Percentiles rank a stretch among this genome's conserved stretches.
Evolutionary conservation across 768 basidiomycete genomes (phyloP).

Genomic region (Termitomyces eurrhizus): DNA sequence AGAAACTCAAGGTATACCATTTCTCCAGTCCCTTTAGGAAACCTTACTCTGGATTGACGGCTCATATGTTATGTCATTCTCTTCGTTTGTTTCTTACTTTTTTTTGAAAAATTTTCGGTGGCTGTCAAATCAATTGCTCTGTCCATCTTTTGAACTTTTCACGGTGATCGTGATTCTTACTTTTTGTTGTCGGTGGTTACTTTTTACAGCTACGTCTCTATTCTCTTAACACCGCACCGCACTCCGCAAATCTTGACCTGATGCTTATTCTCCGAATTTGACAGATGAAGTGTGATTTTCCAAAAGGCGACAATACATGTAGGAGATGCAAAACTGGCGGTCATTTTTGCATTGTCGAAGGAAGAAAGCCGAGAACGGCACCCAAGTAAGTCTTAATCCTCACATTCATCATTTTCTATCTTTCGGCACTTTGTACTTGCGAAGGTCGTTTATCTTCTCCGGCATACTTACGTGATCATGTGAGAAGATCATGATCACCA

Average conservation of each 20-base stretch:
- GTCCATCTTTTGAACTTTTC: constrained; percentile 14
- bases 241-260: not conserved
- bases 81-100: not conserved
- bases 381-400: constrained; percentile 65
- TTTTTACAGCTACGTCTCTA: not conserved
- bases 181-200: constrained; percentile 11
- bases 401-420: constrained; percentile 17
- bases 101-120: constrained; percentile 8
- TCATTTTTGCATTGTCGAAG: constrained; percentile 80
- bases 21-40: constrained; percentile 13
- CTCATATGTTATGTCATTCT: constrained; percentile 11
- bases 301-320: constrained; percentile 68
- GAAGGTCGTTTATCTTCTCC: constrained; percentile 2
- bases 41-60: constrained; percentile 12
- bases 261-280: constrained; percentile 11
- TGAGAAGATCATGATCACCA: constrained; percentile 1
- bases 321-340: constrained; percentile 69
- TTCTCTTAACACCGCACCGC: not conserved
- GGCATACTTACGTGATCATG: constrained; percentile 6
- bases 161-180: constrained; percentile 10
- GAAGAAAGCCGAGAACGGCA: constrained; percentile 70
- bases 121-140: constrained; percentile 11
- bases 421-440: constrained; percentile 12
- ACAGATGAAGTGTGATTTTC: constrained; percentile 89
- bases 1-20: constrained; percentile 72